A percentile compares a stretch with the other conserved stretches of the same genome.
Evolutionary conservation across 805 yeast genomes (phyloP).

Genomic region (Suhomyces canberraensis): DNA sequence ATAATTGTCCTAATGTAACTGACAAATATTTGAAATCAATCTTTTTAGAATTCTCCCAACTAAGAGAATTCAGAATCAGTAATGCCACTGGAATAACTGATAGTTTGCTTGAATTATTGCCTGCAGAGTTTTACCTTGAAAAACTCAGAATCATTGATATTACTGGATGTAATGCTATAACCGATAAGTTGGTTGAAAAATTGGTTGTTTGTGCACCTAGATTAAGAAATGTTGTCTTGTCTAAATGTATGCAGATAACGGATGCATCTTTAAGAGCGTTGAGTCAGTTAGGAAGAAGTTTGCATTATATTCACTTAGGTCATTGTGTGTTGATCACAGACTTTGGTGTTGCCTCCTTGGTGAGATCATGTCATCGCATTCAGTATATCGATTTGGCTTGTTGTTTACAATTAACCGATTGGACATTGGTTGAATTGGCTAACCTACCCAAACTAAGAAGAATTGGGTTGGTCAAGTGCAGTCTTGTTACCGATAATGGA

Average conservation of each 20-base stretch:
- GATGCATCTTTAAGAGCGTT: slow-evolving; percentile 74
- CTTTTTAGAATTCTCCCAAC: slow-evolving; percentile 60
- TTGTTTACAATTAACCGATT: slow-evolving; percentile 84
- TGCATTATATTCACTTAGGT: slow-evolving; percentile 90
- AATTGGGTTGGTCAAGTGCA: slow-evolving; percentile 91
- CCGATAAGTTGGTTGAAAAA: slow-evolving; percentile 73
- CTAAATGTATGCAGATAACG: slow-evolving; percentile 84
- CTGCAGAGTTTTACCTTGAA: slow-evolving; percentile 50
- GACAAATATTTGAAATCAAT: slow-evolving; percentile 58
- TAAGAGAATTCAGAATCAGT: slow-evolving; percentile 82
- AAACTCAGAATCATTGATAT: slow-evolving; percentile 79
- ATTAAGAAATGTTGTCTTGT: slow-evolving; percentile 79
- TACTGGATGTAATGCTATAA: slow-evolving; percentile 75
- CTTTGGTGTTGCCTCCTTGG: slow-evolving; percentile 72
- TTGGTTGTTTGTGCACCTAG: slow-evolving; percentile 79
- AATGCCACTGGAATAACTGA: slow-evolving; percentile 70
- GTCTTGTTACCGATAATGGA: slow-evolving; percentile 83
- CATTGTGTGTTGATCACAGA: slow-evolving; percentile 92
- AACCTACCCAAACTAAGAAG: slow-evolving; percentile 77
- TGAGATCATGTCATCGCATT: slow-evolving; percentile 75
- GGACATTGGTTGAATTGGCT: slow-evolving; percentile 72
- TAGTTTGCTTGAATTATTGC: slow-evolving; percentile 54
- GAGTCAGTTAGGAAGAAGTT: slow-evolving; percentile 68
- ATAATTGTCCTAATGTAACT: slow-evolving; percentile 71
- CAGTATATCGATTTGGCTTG: slow-evolving; percentile 95